Evolutionary conservation across 352 stramenopile species (phyloP).

Genomic region (Phytopythium ostracodes): DNA sequence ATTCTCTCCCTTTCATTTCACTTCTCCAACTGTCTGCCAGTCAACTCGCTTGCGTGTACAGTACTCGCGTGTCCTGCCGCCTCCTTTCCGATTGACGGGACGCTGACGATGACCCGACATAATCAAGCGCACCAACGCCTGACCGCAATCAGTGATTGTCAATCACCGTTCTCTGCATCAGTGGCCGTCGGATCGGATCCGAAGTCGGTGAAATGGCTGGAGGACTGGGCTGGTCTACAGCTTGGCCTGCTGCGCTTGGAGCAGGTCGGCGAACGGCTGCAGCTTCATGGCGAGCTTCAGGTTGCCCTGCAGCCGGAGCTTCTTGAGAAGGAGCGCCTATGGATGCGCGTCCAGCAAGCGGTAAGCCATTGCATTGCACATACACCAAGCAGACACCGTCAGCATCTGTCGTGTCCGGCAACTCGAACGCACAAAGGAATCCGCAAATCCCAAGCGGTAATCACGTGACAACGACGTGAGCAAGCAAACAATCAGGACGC

Average conservation of each 20-base stretch:
- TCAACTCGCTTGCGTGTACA: background rate
- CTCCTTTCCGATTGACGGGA: too few relatives aligned
- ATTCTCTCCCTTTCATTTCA: background rate
- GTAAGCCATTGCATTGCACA: too few relatives aligned
- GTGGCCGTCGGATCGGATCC: too few relatives aligned
- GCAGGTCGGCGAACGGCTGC: conserved; percentile 57
- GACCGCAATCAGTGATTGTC: too few relatives aligned
- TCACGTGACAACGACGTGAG: background rate
- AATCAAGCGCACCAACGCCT: too few relatives aligned
- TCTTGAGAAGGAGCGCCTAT: conserved; percentile 56
- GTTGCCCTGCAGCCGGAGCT: conserved; percentile 57
- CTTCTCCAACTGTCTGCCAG: background rate
- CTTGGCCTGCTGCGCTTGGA: conserved; percentile 28
- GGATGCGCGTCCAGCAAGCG: too few relatives aligned
- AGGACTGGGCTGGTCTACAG: conserved; percentile 19
- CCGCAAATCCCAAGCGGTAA: background rate
- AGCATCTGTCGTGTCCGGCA: background rate
- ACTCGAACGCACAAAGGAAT: background rate
- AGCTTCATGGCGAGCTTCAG: conserved; percentile 76
- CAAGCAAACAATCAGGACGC: background rate
- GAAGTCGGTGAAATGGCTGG: too few relatives aligned
- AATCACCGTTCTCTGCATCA: too few relatives aligned
- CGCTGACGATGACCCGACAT: too few relatives aligned
- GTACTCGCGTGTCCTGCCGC: too few relatives aligned
- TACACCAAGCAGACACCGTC: too few relatives aligned